Evolutionary conservation across 106 monocot species (phyloP).

Genomic region (Acorus gramineus): DNA sequence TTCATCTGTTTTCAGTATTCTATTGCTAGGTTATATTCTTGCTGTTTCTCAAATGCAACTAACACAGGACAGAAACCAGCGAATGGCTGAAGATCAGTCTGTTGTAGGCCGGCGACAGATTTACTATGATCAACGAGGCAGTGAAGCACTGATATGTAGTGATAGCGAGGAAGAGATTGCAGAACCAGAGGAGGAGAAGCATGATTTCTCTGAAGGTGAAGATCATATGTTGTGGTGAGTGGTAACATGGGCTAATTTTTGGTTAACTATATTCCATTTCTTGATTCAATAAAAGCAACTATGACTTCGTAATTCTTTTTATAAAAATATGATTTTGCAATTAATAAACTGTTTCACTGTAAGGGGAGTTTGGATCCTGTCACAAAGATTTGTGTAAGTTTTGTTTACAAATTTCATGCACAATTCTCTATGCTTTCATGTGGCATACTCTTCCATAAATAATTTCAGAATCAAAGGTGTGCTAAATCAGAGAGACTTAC

Average conservation of each 20-base stretch:
- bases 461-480: too few species aligned
- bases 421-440: too few species aligned
- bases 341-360: too few species aligned
- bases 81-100: conserved; percentile 97
- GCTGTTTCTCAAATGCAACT: conserved; percentile 16
- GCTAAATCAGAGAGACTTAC: too few species aligned
- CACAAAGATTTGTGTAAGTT: too few species aligned
- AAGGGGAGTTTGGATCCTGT: too few species aligned
- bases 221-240: conserved; percentile 80
- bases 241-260: background rate
- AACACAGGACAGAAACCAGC: conserved; percentile 59
- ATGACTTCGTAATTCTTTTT: too few species aligned
- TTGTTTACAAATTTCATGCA: too few species aligned
- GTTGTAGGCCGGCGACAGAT: conserved; percentile 91
- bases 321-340: too few species aligned
- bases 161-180: conserved; percentile 88
- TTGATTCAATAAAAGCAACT: background rate
- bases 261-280: background rate
- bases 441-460: too few species aligned
- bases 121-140: conserved; percentile 80
- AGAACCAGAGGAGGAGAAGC: conserved; percentile 78
- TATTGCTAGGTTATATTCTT: background rate
- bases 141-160: conserved; percentile 88
- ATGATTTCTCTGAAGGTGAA: conserved; percentile 88
- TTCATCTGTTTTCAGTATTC: background rate